These are phyloP conservation scores for Aspergillus panamensis DNA, from an alignment of 495 filamentous ascomycete genomes.

Conservation along the genomic window DNA sequence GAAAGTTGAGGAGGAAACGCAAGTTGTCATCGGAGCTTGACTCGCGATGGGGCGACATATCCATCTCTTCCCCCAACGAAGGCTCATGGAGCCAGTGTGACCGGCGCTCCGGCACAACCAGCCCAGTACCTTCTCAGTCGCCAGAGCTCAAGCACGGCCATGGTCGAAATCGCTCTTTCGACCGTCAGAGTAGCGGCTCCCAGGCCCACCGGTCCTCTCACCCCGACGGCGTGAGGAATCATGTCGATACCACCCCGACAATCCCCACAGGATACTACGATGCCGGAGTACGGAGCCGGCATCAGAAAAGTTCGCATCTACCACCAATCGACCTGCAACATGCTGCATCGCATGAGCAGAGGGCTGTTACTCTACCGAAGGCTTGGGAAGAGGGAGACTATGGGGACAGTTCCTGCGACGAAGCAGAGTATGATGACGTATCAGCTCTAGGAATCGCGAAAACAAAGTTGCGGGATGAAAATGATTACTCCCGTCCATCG, in stretches of 20 bases:
- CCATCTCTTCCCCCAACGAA: slow-evolving; percentile 41
- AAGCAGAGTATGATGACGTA: slow-evolving; percentile 24
- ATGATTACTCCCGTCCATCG: slow-evolving; percentile 27
- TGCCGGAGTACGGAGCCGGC: slow-evolving; percentile 29
- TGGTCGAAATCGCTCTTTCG: slow-evolving; percentile 12
- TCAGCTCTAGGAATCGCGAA: slow-evolving; percentile 5
- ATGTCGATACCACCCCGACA: slow-evolving; percentile 14
- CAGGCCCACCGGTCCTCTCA: background rate
- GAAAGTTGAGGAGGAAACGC: slow-evolving; percentile 38
- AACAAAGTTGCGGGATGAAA: slow-evolving; percentile 18
- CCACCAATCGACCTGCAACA: background rate
- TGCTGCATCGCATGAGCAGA: background rate
- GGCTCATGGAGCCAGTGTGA: slow-evolving; percentile 45
- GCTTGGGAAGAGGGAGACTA: slow-evolving; percentile 11
- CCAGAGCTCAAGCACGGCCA: background rate
- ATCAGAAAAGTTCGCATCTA: slow-evolving; percentile 9
- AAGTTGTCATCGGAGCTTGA: slow-evolving; percentile 41
- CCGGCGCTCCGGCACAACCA: slow-evolving; percentile 15
- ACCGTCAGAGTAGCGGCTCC: background rate
- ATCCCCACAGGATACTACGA: slow-evolving; percentile 43
- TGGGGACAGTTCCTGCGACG: slow-evolving; percentile 19
- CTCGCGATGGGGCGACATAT: slow-evolving; percentile 42
- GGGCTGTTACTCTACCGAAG: slow-evolving; percentile 2
- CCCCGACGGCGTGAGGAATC: slow-evolving; percentile 6
- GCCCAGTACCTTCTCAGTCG: slow-evolving; percentile 14